A percentile compares a stretch with the other conserved stretches of the same genome.
Evolutionary conservation across 2,329 filamentous ascomycete species (phyloP).

Genomic region (Cryphonectria nitschkei): DNA sequence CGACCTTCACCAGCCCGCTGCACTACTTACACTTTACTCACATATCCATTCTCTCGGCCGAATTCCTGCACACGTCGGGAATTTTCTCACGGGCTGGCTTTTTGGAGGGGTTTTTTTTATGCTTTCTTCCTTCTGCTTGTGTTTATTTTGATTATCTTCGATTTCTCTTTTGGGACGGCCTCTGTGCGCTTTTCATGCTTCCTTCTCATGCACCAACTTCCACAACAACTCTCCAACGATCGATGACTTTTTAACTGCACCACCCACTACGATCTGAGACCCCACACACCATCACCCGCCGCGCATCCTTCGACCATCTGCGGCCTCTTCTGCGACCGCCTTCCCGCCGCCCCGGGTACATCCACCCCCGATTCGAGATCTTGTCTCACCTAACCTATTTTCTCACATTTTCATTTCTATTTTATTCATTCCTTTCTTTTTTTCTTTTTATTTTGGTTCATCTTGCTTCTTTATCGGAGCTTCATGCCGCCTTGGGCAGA

Average conservation of each 20-base stretch:
- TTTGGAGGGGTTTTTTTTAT: too few species aligned
- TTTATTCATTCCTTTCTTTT: not conserved
- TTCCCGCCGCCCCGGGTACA: constrained; percentile 2
- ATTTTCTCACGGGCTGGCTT: not conserved
- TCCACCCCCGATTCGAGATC: not conserved
- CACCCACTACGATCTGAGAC: not conserved
- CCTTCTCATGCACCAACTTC: not conserved
- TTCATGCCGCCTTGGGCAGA: constrained; percentile 24
- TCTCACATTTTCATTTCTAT: too few species aligned
- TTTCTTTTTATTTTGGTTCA: not conserved
- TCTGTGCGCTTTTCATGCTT: not conserved
- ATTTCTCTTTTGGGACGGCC: too few species aligned
- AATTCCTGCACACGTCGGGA: not conserved
- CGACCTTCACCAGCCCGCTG: not conserved
- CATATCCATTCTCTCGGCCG: not conserved
- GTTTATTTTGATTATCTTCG: not conserved
- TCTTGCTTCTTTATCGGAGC: not conserved
- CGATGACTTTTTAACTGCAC: not conserved
- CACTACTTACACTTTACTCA: not conserved
- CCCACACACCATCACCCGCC: constrained; percentile 2
- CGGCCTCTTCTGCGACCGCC: constrained; percentile 5
- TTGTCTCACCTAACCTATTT: not conserved
- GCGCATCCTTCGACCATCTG: constrained; percentile 11
- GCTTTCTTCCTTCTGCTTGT: too few species aligned
- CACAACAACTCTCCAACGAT: too few species aligned